These are phyloP conservation scores for Durio zibethinus DNA, from an alignment of 345 rosid genomes.

Conservation along the genomic window DNA sequence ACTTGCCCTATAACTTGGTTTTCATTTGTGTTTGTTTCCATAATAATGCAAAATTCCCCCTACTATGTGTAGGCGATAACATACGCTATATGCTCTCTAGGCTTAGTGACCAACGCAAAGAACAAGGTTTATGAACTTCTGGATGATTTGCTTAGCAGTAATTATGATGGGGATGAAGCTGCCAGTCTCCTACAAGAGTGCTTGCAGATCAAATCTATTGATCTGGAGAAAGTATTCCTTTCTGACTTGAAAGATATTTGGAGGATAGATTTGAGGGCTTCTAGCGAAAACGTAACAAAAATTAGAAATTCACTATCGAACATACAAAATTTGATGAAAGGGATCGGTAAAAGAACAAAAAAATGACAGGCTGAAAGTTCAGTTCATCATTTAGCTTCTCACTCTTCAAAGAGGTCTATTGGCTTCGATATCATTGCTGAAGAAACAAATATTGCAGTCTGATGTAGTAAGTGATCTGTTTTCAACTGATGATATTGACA, in stretches of 20 bases:
- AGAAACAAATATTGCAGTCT: constrained; percentile 31
- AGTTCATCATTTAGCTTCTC: constrained; percentile 31
- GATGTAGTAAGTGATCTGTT: constrained; percentile 41
- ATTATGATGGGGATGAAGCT: constrained; percentile 52
- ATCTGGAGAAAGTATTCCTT: constrained; percentile 42
- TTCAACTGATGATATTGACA: constrained; percentile 38
- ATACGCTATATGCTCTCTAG: constrained; percentile 27
- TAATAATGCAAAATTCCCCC: constrained; percentile 1
- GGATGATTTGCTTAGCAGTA: constrained; percentile 49
- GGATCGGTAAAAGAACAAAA: constrained; percentile 28
- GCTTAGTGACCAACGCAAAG: constrained; percentile 38
- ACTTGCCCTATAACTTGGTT: neutral
- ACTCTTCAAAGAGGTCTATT: constrained; percentile 46
- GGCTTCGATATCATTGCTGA: constrained; percentile 40
- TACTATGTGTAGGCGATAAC: neutral
- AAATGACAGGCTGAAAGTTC: constrained; percentile 29
- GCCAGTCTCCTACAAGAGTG: constrained; percentile 47
- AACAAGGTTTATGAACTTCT: constrained; percentile 41
- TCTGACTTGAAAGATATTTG: constrained; percentile 54
- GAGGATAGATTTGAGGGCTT: constrained; percentile 44
- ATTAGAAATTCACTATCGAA: constrained; percentile 47
- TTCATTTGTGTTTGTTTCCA: constrained; percentile 12
- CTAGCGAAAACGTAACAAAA: constrained; percentile 35
- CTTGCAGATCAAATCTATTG: constrained; percentile 59
- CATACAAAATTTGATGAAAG: constrained; percentile 25